A percentile compares a stretch with the other conserved stretches of the same genome.
phyloP scores from a whole-genome alignment of 768 basidiomycete genomes.

The Auricularia heimuer region DNA sequence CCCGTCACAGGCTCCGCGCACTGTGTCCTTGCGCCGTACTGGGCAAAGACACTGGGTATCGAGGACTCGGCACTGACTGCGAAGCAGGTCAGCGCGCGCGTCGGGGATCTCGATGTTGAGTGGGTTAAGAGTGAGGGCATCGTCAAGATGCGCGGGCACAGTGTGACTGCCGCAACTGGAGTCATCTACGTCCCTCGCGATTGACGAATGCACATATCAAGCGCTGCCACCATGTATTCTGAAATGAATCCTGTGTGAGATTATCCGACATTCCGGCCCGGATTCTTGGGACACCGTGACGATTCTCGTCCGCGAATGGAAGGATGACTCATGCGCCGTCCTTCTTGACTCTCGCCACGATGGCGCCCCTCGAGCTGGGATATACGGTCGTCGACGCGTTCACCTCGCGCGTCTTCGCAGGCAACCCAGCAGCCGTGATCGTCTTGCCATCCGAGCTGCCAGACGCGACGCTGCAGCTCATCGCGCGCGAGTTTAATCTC shows the following conservation, averaged over 20 bases:
- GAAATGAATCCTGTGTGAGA: too few relatives aligned
- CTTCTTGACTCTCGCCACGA: too few relatives aligned
- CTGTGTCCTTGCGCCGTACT: conserved; percentile 20
- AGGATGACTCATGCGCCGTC: too few relatives aligned
- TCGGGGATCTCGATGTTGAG: conserved; percentile 34
- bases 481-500: conserved; percentile 34
- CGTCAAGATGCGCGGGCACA: neutral
- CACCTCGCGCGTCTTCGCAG: conserved; percentile 17
- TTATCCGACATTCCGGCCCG: too few relatives aligned
- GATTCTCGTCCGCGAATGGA: too few relatives aligned
- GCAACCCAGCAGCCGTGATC: conserved; percentile 26
- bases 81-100: conserved; percentile 34
- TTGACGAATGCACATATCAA: neutral
- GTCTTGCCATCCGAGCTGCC: conserved; percentile 14
- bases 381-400: conserved; percentile 25
- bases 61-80: neutral
- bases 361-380: conserved; percentile 17
- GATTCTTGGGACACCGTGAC: too few relatives aligned
- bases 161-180: neutral
- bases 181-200: neutral
- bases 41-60: conserved; percentile 7
- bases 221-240: neutral
- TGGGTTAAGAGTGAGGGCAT: conserved; percentile 15
- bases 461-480: conserved; percentile 21
- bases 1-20: conserved; percentile 25